Base-by-base conservation (phyloP, 768 basidiomycete species). In the Leucosporidium yakuticum region DNA sequence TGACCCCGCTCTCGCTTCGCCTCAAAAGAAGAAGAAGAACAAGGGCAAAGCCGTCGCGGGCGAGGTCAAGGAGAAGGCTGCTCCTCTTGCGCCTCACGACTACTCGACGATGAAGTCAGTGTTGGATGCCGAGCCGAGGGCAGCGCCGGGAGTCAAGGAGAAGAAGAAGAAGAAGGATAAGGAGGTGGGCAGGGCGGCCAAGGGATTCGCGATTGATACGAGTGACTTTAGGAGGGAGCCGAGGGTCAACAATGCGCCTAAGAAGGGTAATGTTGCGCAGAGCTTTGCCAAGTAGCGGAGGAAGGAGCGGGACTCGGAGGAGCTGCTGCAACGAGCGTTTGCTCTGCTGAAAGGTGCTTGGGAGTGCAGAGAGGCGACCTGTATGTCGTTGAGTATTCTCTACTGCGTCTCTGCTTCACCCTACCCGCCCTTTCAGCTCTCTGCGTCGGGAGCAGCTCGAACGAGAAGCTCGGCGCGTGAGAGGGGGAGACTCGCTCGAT, bases 161-260 rank as follows among this genome's bases (percentile, higher is more conserved):
- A 53, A 64, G 59, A 49, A 60, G 62, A 63, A 65, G 49, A 65
- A 63, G 53, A 67, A 67, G 63, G 65, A 69, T 14, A 54, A 53
- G 58, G 21, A 31, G 20, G 64, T 51, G 2, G 49, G 36, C n/a
- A 49, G n/a, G 48, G 44, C 36, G 23, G 21, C n/a, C 4, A 64
- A 65, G 56, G 56, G 51, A 19, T 44, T 61, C 23, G 63, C 49
- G 60, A 39, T 72, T n/a, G 71, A 73, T 34, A 64, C 62, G 53
- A 69, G 65, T 48, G 71, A 55, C 12, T 69, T 69, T 32, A 48
- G 65, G 15, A 12, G 63, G 34, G 60, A 65, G 44, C 68, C 68
- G 63, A 27, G 71, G 32, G 71, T 69, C 20, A 36, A 69, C 32
- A 73, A 69, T 25, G 58, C 65, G 49, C 62, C 67, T 4, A 73